Evolutionary conservation across 805 yeast genomes (phyloP).

Genomic region (Vanderwaltozyma tropicalis): DNA sequence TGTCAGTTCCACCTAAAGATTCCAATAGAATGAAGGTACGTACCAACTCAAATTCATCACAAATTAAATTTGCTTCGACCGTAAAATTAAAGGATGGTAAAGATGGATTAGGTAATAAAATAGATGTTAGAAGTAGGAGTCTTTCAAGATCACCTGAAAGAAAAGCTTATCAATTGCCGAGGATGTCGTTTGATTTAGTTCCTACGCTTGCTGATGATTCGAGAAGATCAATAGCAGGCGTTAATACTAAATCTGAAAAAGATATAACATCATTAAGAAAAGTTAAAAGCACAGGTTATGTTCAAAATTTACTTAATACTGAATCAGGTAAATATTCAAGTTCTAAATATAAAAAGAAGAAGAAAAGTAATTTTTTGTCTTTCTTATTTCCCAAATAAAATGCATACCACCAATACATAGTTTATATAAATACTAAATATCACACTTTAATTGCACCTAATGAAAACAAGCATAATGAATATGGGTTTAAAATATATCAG

Average conservation of each 20-base stretch:
- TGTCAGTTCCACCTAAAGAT: neutral
- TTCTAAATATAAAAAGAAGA: slow-evolving; percentile 1
- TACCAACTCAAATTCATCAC: slow-evolving; percentile 3
- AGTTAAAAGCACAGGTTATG: slow-evolving; percentile 18
- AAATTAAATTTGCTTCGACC: slow-evolving; percentile 19
- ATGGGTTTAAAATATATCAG: too few species aligned
- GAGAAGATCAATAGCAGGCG: slow-evolving; percentile 2
- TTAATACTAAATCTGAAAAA: slow-evolving; percentile 2
- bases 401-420: too few species aligned
- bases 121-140: neutral
- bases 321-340: neutral
- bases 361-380: slow-evolving; percentile 2
- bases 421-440: too few species aligned
- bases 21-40: too few species aligned
- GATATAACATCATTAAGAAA: slow-evolving; percentile 10
- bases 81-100: slow-evolving; percentile 18
- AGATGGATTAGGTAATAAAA: slow-evolving; percentile 11
- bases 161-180: neutral
- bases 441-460: too few species aligned
- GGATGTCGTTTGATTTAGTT: neutral
- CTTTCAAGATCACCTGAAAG: neutral
- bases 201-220: slow-evolving; percentile 1
- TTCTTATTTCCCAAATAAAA: slow-evolving; percentile 1
- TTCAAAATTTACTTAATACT: slow-evolving; percentile 18
- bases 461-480: too few species aligned